Evolutionary conservation across 1,284 basidiomycete species (phyloP).

Genomic region (Phylloboletellus chloephorus): DNA sequence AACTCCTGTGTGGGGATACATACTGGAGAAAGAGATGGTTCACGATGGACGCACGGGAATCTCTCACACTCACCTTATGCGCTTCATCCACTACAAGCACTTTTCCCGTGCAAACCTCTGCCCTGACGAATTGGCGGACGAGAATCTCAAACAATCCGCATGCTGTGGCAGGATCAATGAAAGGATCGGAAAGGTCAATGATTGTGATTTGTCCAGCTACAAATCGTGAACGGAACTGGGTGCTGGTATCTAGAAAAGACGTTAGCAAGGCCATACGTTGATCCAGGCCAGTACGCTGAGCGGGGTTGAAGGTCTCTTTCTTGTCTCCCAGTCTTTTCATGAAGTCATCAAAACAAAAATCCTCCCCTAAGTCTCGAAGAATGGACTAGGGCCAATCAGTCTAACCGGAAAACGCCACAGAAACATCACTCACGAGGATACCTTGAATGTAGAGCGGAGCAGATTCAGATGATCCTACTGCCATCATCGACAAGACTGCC

Average conservation of each 20-base stretch:
- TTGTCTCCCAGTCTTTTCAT: constrained; percentile 40
- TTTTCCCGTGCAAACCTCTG: constrained; percentile 58
- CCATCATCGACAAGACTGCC: constrained; percentile 65
- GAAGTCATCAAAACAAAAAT: constrained; percentile 44
- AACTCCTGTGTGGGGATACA: constrained; percentile 42
- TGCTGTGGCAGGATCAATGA: constrained; percentile 60
- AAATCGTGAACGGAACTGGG: constrained; percentile 32
- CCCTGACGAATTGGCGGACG: constrained; percentile 58
- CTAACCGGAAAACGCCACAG: constrained; percentile 2
- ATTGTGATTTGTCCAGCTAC: constrained; percentile 53
- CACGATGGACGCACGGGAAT: neutral
- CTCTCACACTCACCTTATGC: constrained; percentile 50
- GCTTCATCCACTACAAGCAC: constrained; percentile 71
- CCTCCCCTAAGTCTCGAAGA: constrained; percentile 45
- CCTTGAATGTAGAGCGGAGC: constrained; percentile 65
- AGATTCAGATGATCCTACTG: constrained; percentile 50
- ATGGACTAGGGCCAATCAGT: constrained; percentile 31
- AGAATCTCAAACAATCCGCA: constrained; percentile 69
- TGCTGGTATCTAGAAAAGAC: constrained; percentile 42
- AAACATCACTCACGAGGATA: constrained; percentile 42
- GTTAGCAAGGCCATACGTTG: constrained; percentile 54
- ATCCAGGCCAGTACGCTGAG: constrained; percentile 48
- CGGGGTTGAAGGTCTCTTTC: constrained; percentile 48
- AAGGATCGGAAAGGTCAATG: constrained; percentile 65
- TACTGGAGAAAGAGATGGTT: constrained; percentile 41